These are phyloP conservation scores for Cunninghamia lanceolata DNA, from an alignment of 75 land plant species.

Conservation along the genomic window DNA sequence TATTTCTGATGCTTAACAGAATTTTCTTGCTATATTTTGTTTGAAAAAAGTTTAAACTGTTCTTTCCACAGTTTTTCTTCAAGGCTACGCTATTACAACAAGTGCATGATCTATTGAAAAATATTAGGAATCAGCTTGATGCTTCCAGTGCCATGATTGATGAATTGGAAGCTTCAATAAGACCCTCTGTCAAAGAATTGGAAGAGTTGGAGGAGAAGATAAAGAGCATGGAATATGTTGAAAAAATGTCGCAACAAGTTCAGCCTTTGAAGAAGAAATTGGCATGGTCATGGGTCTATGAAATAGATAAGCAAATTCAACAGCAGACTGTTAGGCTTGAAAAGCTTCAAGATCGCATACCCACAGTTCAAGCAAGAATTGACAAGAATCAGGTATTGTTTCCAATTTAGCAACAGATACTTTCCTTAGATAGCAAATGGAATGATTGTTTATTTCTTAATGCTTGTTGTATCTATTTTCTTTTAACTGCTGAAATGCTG, in stretches of 20 bases:
- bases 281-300: constrained; percentile 90
- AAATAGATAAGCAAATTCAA: constrained; percentile 45
- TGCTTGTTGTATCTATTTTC: not conserved
- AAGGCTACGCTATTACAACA: constrained; percentile 95
- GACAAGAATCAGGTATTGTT: constrained; percentile 27
- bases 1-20: not conserved
- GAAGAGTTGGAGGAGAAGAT: constrained; percentile 66
- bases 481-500: not conserved
- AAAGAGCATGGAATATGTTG: constrained; percentile 73
- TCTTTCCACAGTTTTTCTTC: constrained; percentile 69
- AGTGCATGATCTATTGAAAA: constrained; percentile 63
- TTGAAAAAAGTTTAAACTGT: not conserved
- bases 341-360: constrained; percentile 55
- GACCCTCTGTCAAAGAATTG: constrained; percentile 57
- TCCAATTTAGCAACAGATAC: not conserved
- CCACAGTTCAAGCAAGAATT: constrained; percentile 57
- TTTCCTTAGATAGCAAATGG: not conserved
- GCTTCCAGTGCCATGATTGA: constrained; percentile 43
- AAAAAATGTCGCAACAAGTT: constrained; percentile 61
- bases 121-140: constrained; percentile 38
- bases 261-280: constrained; percentile 59
- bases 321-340: constrained; percentile 39
- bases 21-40: not conserved
- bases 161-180: constrained; percentile 57
- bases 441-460: not conserved